These are phyloP conservation scores for Paramecium tetraurelia DNA, from an alignment of 73 alveolate genomes.

Conservation along the genomic window DNA sequence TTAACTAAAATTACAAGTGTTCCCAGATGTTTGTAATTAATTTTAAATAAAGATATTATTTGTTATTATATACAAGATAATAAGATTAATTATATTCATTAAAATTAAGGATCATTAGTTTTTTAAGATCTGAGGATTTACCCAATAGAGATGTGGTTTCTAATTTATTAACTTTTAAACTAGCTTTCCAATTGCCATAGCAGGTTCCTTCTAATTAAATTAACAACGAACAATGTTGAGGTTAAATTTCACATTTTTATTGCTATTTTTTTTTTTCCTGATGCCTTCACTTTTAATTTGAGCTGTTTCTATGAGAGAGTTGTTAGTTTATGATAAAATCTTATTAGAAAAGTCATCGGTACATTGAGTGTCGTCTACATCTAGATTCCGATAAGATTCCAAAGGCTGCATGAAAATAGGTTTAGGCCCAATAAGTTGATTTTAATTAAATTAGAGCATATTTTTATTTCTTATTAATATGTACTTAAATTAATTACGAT, in stretches of 20 bases:
- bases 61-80: not conserved
- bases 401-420: slow-evolving; percentile 2
- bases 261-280: not conserved
- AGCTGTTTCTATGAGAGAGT: not conserved
- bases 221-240: not conserved
- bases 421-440: not conserved
- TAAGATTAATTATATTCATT: not conserved
- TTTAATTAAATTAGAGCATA: not conserved
- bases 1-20: not conserved
- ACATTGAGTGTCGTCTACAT: not conserved
- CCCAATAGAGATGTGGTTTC: slow-evolving; percentile 29
- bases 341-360: not conserved
- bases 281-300: not conserved
- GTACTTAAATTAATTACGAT: not conserved
- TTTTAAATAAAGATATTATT: not conserved
- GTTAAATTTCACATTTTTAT: not conserved
- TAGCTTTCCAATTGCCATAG: not conserved
- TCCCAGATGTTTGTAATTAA: not conserved
- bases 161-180: not conserved
- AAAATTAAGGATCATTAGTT: not conserved
- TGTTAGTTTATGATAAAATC: not conserved
- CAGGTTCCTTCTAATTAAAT: slow-evolving; percentile 3
- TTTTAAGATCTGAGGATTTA: slow-evolving; percentile 10
- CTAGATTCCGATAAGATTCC: not conserved
- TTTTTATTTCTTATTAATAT: not conserved